These are phyloP conservation scores for Cenococcum geophilum DNA, from an alignment of 495 filamentous ascomycete genomes.

Conservation along the genomic window DNA sequence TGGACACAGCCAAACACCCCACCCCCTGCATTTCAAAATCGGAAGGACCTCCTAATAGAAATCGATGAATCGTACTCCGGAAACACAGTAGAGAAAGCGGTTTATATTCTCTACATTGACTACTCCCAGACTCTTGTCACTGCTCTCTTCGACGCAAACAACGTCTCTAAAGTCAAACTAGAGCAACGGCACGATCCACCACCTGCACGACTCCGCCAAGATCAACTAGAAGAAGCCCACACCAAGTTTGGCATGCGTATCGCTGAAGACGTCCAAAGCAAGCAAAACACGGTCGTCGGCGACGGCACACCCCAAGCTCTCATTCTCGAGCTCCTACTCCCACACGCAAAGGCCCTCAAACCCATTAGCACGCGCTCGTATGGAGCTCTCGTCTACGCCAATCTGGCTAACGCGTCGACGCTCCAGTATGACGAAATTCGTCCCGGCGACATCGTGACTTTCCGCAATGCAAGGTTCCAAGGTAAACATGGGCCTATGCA, in stretches of 20 bases:
- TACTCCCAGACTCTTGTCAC: conserved; percentile 92
- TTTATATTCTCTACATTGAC: conserved; percentile 85
- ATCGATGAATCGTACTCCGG: conserved; percentile 68
- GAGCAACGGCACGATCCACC: conserved; percentile 87
- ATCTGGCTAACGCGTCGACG: conserved; percentile 86
- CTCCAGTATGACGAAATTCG: conserved; percentile 91
- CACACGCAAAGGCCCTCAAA: conserved; percentile 64
- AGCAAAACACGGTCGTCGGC: conserved; percentile 72
- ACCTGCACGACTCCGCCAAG: conserved; percentile 78
- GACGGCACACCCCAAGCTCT: conserved; percentile 75
- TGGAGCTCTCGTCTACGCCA: conserved; percentile 86
- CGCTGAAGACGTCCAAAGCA: conserved; percentile 55
- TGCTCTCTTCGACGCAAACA: conserved; percentile 68
- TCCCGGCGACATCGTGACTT: conserved; percentile 84
- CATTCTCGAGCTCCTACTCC: conserved; percentile 68
- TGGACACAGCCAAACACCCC: conserved; percentile 70
- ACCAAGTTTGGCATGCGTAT: conserved; percentile 69
- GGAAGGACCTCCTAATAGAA: conserved; percentile 78
- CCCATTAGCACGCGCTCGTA: conserved; percentile 84
- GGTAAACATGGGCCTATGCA: conserved; percentile 94
- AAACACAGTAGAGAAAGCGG: conserved; percentile 65
- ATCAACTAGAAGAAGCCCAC: conserved; percentile 83
- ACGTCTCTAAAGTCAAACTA: conserved; percentile 62
- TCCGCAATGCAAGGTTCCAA: conserved; percentile 92
- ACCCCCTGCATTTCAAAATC: conserved; percentile 73